A percentile compares a stretch with the other conserved stretches of the same genome.
These are phyloP conservation scores for Leishmania guyanensis DNA, from an alignment of 208 protist genomes.

Conservation along the genomic window DNA sequence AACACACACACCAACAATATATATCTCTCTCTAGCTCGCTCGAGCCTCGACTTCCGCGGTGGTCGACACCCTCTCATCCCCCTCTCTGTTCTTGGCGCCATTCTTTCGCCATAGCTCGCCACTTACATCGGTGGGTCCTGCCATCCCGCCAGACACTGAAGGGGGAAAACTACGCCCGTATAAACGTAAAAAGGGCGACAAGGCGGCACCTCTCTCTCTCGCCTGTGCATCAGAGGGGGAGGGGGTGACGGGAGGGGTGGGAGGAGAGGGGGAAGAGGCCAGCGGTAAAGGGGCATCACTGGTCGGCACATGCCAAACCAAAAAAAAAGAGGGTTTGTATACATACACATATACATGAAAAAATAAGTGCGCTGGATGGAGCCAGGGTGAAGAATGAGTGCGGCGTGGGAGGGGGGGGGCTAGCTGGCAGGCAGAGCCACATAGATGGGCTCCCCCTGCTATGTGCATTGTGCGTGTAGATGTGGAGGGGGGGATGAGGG, in stretches of 20 bases:
- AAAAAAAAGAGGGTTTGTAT: background rate
- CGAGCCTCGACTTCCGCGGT: too few relatives aligned
- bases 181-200: background rate
- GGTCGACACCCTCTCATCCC: too few relatives aligned
- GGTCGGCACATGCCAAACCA: background rate
- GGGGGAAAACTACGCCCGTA: too few relatives aligned
- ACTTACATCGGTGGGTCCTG: too few relatives aligned
- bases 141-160: too few relatives aligned
- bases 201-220: background rate
- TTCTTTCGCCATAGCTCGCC: too few relatives aligned
- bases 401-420: background rate
- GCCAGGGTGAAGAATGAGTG: background rate
- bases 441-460: background rate
- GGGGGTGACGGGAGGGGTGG: conserved; percentile 2
- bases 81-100: background rate
- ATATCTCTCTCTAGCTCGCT: background rate
- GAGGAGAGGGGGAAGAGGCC: background rate
- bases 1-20: background rate
- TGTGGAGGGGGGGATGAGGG: too few relatives aligned
- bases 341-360: background rate
- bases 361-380: background rate
- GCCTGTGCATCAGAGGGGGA: background rate
- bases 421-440: background rate
- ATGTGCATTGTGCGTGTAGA: background rate
- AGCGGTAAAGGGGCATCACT: background rate